These are phyloP conservation scores for Chondrostereum purpureum DNA, from an alignment of 1,284 basidiomycete genomes.

Conservation along the genomic window DNA sequence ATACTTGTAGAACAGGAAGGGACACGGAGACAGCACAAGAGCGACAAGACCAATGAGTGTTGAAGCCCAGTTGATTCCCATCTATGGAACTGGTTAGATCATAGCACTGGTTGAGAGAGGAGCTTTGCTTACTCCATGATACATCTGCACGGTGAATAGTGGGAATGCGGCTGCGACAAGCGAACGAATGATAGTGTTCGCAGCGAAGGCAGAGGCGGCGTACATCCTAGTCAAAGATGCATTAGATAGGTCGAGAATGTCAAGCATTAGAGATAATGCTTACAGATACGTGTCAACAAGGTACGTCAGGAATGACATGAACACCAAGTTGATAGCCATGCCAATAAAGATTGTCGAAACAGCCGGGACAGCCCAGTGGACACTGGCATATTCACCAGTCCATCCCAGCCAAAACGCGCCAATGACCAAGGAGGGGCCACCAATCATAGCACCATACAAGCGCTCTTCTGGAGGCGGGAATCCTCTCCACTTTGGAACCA, in stretches of 20 bases:
- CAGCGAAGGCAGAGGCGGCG: slow-evolving; percentile 67
- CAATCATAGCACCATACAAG: slow-evolving; percentile 49
- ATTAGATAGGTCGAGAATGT: neutral
- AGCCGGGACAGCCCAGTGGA: slow-evolving; percentile 59
- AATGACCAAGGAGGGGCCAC: slow-evolving; percentile 43
- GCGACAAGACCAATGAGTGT: slow-evolving; percentile 32
- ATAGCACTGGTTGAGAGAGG: neutral
- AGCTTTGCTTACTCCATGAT: neutral
- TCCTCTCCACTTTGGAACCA: slow-evolving; percentile 46
- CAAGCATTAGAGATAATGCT: slow-evolving; percentile 13
- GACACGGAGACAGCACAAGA: slow-evolving; percentile 45
- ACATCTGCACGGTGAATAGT: slow-evolving; percentile 36
- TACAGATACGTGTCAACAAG: slow-evolving; percentile 55
- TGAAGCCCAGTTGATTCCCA: slow-evolving; percentile 16
- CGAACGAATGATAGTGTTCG: slow-evolving; percentile 64
- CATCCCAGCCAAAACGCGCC: slow-evolving; percentile 61
- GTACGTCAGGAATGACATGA: slow-evolving; percentile 59
- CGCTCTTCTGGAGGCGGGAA: slow-evolving; percentile 58
- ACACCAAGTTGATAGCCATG: slow-evolving; percentile 48
- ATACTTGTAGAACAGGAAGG: slow-evolving; percentile 52
- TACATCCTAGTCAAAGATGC: slow-evolving; percentile 40
- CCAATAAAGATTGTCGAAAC: slow-evolving; percentile 48
- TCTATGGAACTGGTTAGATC: slow-evolving; percentile 1
- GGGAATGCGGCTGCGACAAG: slow-evolving; percentile 65
- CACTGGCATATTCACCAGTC: slow-evolving; percentile 49